Conservation (phyloP, 2,329 filamentous ascomycete species). For the Beauveria australis region DNA sequence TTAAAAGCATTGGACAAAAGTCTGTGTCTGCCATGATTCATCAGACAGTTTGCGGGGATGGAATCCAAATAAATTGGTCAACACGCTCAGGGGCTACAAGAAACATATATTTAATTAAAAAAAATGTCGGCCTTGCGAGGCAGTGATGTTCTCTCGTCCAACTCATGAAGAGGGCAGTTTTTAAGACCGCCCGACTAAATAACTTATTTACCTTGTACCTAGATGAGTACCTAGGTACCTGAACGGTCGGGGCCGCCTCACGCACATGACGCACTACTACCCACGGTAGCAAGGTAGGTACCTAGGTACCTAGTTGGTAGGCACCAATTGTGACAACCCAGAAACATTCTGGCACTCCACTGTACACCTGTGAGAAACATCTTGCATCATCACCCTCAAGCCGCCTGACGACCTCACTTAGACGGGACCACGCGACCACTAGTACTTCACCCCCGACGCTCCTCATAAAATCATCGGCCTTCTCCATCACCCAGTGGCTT, state of each 20-base stretch:
- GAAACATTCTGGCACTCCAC: background rate
- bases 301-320: background rate
- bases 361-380: background rate
- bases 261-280: too few relatives aligned
- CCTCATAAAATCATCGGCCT: background rate
- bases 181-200: too few relatives aligned
- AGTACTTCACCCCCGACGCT: background rate
- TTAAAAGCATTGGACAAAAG: slow-evolving; percentile 3
- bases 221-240: too few relatives aligned
- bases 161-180: too few relatives aligned
- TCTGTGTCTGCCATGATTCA: background rate
- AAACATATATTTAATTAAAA: background rate
- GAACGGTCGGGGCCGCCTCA: too few relatives aligned
- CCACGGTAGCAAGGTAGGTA: background rate
- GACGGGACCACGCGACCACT: slow-evolving; percentile 9
- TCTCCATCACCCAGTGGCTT: background rate
- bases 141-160: background rate
- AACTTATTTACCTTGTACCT: too few relatives aligned
- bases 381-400: slow-evolving; percentile 8
- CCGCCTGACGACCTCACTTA: slow-evolving; percentile 10
- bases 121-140: background rate
- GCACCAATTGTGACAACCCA: background rate
- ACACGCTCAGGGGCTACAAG: background rate
- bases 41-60: background rate
- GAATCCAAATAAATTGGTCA: too few relatives aligned